phyloP scores from a whole-genome alignment of 2,329 filamentous ascomycete species.

The Arthrobotrys megalospora region DNA sequence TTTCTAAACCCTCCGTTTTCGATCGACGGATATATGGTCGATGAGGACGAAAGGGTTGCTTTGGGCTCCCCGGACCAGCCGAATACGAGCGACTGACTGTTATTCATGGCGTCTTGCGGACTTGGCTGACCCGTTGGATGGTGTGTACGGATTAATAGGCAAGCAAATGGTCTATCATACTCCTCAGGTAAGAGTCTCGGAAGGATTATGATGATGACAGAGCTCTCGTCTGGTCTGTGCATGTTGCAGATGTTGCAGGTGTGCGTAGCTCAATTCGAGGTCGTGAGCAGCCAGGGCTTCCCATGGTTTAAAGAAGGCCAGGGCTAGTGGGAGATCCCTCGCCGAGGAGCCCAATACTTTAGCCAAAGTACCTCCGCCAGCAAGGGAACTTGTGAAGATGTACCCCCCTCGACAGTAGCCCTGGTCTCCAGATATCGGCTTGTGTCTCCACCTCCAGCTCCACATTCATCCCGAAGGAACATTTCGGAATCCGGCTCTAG shows the following conservation, averaged over 20 bases:
- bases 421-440: conserved; percentile 22
- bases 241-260: conserved; percentile 51
- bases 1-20: conserved; percentile 51
- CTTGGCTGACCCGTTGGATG: conserved; percentile 43
- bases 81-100: conserved; percentile 40
- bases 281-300: conserved; percentile 54
- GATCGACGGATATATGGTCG: conserved; percentile 46
- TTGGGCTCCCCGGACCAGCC: conserved; percentile 32
- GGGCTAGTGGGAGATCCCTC: conserved; percentile 32
- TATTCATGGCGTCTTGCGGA: conserved; percentile 22
- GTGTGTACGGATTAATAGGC: conserved; percentile 67
- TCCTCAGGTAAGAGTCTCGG: conserved; percentile 62
- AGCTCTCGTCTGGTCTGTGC: conserved; percentile 60
- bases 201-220: conserved; percentile 32
- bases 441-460: conserved; percentile 28
- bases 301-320: conserved; percentile 49
- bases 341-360: conserved; percentile 27
- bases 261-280: conserved; percentile 37
- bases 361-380: conserved; percentile 42
- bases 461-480: conserved; percentile 29
- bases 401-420: conserved; percentile 21
- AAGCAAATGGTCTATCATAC: conserved; percentile 77
- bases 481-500: conserved; percentile 49
- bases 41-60: conserved; percentile 7
- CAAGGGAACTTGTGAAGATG: conserved; percentile 47